Evolutionary conservation across 345 rosid genomes (phyloP), one percentile per base, ranked within the genome.

Genomic region (thale cress (Arabidopsis thaliana)): DNA sequence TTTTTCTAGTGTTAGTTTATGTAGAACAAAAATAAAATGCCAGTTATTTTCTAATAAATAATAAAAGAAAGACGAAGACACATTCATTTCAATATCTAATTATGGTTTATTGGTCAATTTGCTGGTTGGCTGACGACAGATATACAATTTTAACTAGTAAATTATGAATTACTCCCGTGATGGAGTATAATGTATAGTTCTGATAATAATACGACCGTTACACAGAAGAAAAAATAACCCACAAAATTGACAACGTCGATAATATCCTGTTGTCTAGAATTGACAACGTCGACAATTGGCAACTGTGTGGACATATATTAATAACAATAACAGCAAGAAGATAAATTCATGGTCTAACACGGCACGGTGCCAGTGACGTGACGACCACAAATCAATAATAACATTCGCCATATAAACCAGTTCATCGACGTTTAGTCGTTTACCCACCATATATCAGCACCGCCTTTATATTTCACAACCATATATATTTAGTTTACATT

Each of bases 281-380:
- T 48, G 57, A 65, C 32, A n/a, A 20, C 28, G 28, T 32, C 16
- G 1, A 10, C 6, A 22, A 8, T 22, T 6, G 68, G 23, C 34
- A 60, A 30, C 2, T 44, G 67, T 63, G 25, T 40, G 59, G 8
- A 28, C 7, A 13, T 62, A 14, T 5, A 34, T 4, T 37, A 59
- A 34, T 37, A 8, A 62, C 14, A 8, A 28, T 8, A 30, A 55
- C 59, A 23, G 24, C 4, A 24, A 51, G n/a, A 52, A 52, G 38
- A 30, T 16, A 48, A 10, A 20, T 12, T 2, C 12, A 10, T 65
- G 33, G 32, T 49, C 33, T 48, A 20, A 48, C 44, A 65, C 69
- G 57, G 44, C 57, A 65, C 44, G 57, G 33, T 22, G 69, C 42
- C 10, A 46, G 11, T 32, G 60, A 56, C 20, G 40, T 56, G 60